Conservation (phyloP, 768 basidiomycete genomes). For the Lactarius hengduanensis region DNA sequence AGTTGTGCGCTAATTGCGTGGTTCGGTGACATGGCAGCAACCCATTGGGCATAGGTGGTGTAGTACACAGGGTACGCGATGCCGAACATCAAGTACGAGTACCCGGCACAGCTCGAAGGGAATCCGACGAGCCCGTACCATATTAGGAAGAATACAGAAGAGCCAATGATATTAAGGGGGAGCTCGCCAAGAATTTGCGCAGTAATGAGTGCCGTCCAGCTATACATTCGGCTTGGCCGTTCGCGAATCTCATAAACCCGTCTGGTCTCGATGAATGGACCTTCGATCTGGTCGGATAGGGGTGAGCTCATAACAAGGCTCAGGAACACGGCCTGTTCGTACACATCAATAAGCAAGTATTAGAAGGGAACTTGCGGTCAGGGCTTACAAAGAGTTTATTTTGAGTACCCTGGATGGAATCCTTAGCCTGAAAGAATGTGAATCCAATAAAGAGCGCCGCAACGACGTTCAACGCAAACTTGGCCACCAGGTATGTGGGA, state of each 20-base stretch:
- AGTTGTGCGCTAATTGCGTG: constrained; percentile 42
- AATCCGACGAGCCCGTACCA: constrained; percentile 52
- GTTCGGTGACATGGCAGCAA: constrained; percentile 44
- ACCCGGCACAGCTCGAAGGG: constrained; percentile 39
- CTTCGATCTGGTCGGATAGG: constrained; percentile 43
- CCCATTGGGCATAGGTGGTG: constrained; percentile 43
- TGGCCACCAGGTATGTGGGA: constrained; percentile 42
- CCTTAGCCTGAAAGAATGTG: constrained; percentile 41
- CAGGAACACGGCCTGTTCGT: constrained; percentile 37
- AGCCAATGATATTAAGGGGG: constrained; percentile 44
- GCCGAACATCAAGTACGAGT: constrained; percentile 40
- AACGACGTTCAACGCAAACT: constrained; percentile 38
- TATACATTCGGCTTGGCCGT: constrained; percentile 44
- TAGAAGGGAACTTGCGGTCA: not conserved
- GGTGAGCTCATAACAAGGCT: constrained; percentile 37
- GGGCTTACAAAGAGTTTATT: constrained; percentile 44
- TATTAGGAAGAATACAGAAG: constrained; percentile 44
- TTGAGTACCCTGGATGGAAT: constrained; percentile 42
- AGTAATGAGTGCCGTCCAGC: constrained; percentile 39
- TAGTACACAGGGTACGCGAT: constrained; percentile 46
- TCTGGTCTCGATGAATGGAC: constrained; percentile 41
- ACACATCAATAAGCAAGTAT: not conserved
- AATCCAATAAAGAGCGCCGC: constrained; percentile 43
- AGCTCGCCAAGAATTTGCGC: constrained; percentile 42
- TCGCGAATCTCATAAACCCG: constrained; percentile 44